phyloP scores from a whole-genome alignment of 202 grass and related monocot genomes.

The Dendrocalamus latiflorus region DNA sequence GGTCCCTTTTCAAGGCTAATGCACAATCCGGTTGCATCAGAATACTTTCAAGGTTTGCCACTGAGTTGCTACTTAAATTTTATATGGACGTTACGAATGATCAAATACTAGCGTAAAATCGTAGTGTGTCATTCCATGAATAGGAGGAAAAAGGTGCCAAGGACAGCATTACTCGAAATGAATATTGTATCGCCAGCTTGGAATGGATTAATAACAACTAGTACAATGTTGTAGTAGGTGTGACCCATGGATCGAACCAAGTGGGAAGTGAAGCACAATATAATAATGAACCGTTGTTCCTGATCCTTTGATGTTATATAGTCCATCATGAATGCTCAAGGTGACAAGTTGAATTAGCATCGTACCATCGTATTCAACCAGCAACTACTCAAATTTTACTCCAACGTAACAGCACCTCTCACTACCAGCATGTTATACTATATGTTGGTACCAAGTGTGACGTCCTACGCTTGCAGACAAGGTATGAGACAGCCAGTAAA shows the following conservation, averaged over 20 bases:
- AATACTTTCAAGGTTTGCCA: not conserved
- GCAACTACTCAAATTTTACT: not conserved
- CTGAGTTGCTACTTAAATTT: not conserved
- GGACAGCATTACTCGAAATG: not conserved
- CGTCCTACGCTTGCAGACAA: too few species aligned
- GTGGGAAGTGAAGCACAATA: not conserved
- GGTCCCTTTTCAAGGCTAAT: not conserved
- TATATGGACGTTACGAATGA: not conserved
- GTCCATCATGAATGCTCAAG: not conserved
- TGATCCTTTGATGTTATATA: too few species aligned
- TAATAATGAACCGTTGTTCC: not conserved
- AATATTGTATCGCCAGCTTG: not conserved
- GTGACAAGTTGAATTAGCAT: not conserved
- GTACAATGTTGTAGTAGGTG: not conserved
- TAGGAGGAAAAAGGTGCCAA: not conserved
- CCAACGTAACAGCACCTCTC: too few species aligned
- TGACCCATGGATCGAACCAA: not conserved
- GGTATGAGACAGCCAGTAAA: not conserved
- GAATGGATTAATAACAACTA: not conserved
- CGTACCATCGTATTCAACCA: not conserved
- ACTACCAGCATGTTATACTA: not conserved
- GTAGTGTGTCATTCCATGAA: not conserved
- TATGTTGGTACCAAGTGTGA: not conserved
- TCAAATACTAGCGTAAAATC: not conserved
- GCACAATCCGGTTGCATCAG: not conserved